These are phyloP conservation scores for Galerina marginata DNA, from an alignment of 768 basidiomycete genomes.

Conservation along the genomic window DNA sequence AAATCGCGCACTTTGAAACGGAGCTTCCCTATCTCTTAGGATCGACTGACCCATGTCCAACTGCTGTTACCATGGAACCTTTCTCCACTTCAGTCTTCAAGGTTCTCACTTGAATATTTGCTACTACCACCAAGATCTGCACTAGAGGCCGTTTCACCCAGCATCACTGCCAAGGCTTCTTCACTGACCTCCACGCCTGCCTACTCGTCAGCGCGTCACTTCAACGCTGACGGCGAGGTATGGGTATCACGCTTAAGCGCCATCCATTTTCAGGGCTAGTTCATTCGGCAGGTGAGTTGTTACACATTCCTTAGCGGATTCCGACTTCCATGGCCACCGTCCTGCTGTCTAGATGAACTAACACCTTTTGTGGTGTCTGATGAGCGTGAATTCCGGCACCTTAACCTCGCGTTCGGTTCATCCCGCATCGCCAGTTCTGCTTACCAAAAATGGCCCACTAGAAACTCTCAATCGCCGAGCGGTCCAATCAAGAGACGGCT, in stretches of 20 bases:
- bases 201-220: conserved; percentile 77
- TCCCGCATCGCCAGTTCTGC: conserved; percentile 74
- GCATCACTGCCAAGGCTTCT: conserved; percentile 77
- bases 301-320: conserved; percentile 22
- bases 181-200: conserved; percentile 79
- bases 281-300: conserved; percentile 92
- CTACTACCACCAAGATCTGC: conserved; percentile 90
- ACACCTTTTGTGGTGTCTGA: conserved; percentile 87
- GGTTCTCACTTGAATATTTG: conserved; percentile 88
- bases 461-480: conserved; percentile 83
- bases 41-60: conserved; percentile 88
- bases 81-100: conserved; percentile 90
- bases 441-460: conserved; percentile 82
- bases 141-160: conserved; percentile 71
- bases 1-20: conserved; percentile 70
- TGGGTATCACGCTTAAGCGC: conserved; percentile 88
- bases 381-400: conserved; percentile 84
- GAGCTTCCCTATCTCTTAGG: conserved; percentile 80
- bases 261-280: conserved; percentile 92
- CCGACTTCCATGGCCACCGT: conserved; percentile 23
- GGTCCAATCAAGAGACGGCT: conserved; percentile 83
- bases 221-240: conserved; percentile 78
- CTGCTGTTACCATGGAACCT: conserved; percentile 88
- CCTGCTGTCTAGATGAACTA: conserved; percentile 70
- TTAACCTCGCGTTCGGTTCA: conserved; percentile 75